These are phyloP conservation scores for Helianthus annuus DNA, from an alignment of 129 eudicot genomes.

Conservation along the genomic window DNA sequence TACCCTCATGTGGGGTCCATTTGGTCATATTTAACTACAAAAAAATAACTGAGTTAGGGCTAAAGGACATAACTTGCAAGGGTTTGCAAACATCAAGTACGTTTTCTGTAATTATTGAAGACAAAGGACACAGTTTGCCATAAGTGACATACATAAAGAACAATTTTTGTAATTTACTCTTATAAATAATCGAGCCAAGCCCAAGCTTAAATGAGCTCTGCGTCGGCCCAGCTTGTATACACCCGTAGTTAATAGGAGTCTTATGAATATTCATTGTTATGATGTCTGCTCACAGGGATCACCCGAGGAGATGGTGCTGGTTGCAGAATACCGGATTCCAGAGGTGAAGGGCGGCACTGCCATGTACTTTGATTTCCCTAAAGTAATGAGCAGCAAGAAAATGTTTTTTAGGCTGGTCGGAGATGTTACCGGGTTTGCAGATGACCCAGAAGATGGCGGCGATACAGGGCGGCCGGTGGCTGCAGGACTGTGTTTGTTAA, in stretches of 20 bases:
- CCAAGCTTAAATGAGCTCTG: too few relatives aligned
- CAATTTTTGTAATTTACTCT: too few relatives aligned
- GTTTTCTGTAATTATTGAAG: too few relatives aligned
- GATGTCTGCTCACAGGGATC: conserved; percentile 49
- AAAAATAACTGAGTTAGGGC: too few relatives aligned
- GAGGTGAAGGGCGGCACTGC: conserved; percentile 70
- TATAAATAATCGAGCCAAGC: too few relatives aligned
- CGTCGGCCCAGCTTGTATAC: too few relatives aligned
- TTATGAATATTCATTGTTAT: conserved; percentile 5
- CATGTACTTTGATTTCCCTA: conserved; percentile 87
- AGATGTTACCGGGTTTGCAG: conserved; percentile 66
- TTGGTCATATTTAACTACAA: too few relatives aligned
- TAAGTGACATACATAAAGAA: too few relatives aligned
- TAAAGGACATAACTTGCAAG: too few relatives aligned
- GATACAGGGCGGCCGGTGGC: conserved; percentile 50
- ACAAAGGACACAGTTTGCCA: too few relatives aligned
- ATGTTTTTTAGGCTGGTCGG: conserved; percentile 64
- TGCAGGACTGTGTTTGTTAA: conserved; percentile 62
- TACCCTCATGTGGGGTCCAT: too few relatives aligned
- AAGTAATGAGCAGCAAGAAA: conserved; percentile 49
- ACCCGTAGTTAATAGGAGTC: neutral
- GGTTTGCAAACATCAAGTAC: too few relatives aligned
- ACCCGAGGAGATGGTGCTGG: conserved; percentile 50
- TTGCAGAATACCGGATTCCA: conserved; percentile 82
- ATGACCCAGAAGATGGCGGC: conserved; percentile 81